Evolutionary conservation across 2,329 filamentous ascomycete genomes (phyloP), one percentile per base, ranked within the genome.

Genomic region (Fusarium veterinarium): DNA sequence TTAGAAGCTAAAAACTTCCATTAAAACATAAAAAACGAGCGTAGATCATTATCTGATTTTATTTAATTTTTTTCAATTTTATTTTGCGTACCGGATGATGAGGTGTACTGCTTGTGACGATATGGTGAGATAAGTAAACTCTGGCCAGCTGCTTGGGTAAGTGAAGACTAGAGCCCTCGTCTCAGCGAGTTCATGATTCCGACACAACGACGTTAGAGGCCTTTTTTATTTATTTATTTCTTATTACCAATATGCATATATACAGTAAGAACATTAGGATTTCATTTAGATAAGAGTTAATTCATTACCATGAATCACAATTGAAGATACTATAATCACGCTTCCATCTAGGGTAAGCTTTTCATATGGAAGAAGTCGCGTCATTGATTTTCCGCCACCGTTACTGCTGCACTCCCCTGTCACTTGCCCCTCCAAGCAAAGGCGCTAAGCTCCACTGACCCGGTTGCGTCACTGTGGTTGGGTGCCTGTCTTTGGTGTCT

Each of bases 381-480:
- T 76, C 64, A 76, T 76, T 63, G 60, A 76, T 76, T 62, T 75
- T 76, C 74, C 74, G 70, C 49, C 55, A 58, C 72, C 60, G 62
- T 38, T 37, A 31, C 17, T 20, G 28, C 14, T 28, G 35, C 19
- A 19, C 25, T 30, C 58, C 71, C 59, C 45, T 65, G 67, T 65
- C 57, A 45, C 33, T 46, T 57, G 70, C 64, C 71, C 72, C 71
- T 71, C 70, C 61, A 69, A 70, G 49, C 28, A 48, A 49, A 60
- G 41, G 30, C 60, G 35, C 72, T 58, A 65, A 72, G 51, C 64
- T 60, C 71, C 52, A 60, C 68, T 57, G 40, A 30, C 44, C 45
- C 56, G 55, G 73, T 80, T 80, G 79, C 79, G 79, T 80, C 79
- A 80, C 78, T 79, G 71, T 72, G 69, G 71, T 74, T 73, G 75